phyloP scores from a whole-genome alignment of 1,284 basidiomycete species.

The Marasmius fiardii region DNA sequence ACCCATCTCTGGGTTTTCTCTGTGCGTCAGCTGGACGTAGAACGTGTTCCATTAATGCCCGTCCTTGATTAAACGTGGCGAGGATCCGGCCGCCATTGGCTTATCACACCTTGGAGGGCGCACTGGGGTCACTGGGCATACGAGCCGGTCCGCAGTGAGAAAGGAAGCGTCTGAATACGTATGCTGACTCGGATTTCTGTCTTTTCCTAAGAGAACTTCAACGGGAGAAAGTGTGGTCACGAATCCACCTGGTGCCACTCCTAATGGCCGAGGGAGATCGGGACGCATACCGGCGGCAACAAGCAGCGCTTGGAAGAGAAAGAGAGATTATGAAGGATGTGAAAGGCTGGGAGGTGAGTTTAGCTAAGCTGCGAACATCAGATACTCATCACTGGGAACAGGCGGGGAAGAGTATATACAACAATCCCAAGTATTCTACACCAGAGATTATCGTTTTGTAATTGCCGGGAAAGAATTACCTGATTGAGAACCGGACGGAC shows the following conservation, averaged over 20 bases:
- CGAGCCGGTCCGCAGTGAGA: conserved; percentile 34
- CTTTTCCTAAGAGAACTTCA: conserved; percentile 77
- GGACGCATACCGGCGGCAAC: conserved; percentile 80
- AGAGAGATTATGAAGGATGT: conserved; percentile 96
- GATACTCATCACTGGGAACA: too few species aligned
- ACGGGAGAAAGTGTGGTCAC: conserved; percentile 93
- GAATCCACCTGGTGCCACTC: conserved; percentile 92
- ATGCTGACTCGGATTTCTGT: conserved; percentile 27
- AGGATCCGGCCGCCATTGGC: conserved; percentile 59
- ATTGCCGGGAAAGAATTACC: conserved; percentile 16
- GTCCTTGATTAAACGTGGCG: conserved; percentile 62
- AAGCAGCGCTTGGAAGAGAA: conserved; percentile 81
- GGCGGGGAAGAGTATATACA: conserved; percentile 81
- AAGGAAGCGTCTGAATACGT: conserved; percentile 33
- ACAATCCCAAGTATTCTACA: conserved; percentile 77
- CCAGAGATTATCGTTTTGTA: conserved; percentile 62
- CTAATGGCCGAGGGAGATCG: conserved; percentile 93
- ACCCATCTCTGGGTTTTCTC: conserved; percentile 18
- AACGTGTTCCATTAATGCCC: conserved; percentile 52
- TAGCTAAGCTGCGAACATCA: too few species aligned
- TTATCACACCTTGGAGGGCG: conserved; percentile 24
- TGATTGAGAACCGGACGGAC: background rate
- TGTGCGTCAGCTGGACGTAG: conserved; percentile 54
- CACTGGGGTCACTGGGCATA: conserved; percentile 32
- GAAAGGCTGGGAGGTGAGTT: conserved; percentile 86